phyloP scores from a whole-genome alignment of 306 rosid species.

The Hylodesmum podocarpum region DNA sequence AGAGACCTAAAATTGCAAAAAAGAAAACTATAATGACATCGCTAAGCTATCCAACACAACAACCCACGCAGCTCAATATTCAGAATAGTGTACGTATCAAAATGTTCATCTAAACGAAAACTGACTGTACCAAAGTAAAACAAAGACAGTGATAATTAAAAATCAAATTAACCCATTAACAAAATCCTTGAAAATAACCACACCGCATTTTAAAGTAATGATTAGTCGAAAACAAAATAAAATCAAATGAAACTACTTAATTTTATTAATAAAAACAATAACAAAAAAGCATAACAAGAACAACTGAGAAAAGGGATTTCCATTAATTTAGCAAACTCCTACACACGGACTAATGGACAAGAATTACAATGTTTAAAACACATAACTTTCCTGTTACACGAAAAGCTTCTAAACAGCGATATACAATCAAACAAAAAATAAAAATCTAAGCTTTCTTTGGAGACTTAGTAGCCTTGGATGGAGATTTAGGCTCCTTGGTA shows the following conservation, averaged over 20 bases:
- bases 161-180: background rate
- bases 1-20: too few relatives aligned
- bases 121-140: background rate
- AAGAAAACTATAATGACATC: too few relatives aligned
- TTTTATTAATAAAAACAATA: too few relatives aligned
- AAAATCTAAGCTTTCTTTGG: conserved; percentile 55
- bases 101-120: background rate
- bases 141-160: background rate
- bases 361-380: background rate
- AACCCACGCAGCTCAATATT: background rate
- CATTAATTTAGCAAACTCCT: background rate
- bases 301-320: background rate
- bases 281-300: too few relatives aligned
- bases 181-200: too few relatives aligned
- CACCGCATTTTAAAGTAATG: too few relatives aligned
- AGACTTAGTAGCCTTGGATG: conserved; percentile 61
- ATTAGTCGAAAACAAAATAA: too few relatives aligned
- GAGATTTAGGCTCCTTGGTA: conserved; percentile 55
- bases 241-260: too few relatives aligned
- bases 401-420: conserved; percentile 2
- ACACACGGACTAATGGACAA: background rate
- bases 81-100: too few relatives aligned
- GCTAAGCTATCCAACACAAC: too few relatives aligned
- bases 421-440: conserved; percentile 23
- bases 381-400: background rate